phyloP scores from a whole-genome alignment of 163 green algal genomes.

The Scenedesmus sp. region DNA sequence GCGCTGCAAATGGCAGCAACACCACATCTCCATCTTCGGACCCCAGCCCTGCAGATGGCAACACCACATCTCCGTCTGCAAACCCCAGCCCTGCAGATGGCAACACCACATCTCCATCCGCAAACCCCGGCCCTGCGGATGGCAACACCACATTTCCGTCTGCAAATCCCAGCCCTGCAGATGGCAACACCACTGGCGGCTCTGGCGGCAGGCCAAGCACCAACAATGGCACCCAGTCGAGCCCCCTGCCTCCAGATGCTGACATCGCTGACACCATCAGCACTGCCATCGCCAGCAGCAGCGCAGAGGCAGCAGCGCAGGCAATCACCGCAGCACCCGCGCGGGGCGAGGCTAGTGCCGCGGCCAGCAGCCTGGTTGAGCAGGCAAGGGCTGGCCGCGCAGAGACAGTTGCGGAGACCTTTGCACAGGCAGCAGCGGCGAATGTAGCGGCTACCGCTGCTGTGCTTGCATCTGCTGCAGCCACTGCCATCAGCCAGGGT shows the following conservation, averaged over 20 bases:
- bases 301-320: neutral
- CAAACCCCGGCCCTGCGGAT: neutral
- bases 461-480: constrained; percentile 29
- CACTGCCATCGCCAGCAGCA: constrained; percentile 1
- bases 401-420: constrained; percentile 12
- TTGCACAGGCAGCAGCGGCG: neutral
- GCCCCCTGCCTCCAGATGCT: neutral
- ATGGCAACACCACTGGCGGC: neutral
- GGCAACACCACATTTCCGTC: neutral
- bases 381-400: neutral
- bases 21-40: neutral
- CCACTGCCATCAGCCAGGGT: neutral
- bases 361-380: neutral
- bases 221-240: neutral
- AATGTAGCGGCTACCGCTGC: constrained; percentile 32
- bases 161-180: neutral
- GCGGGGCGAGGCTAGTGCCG: constrained; percentile 1
- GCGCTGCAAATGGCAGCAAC: neutral
- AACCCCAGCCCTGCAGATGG: neutral
- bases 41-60: no score
- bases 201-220: neutral
- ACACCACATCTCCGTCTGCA: neutral
- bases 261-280: neutral
- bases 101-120: neutral
- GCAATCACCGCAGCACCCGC: constrained; percentile 3